These are phyloP conservation scores for Termitomyces bulborhizus DNA, from an alignment of 768 basidiomycete genomes.

Conservation along the genomic window DNA sequence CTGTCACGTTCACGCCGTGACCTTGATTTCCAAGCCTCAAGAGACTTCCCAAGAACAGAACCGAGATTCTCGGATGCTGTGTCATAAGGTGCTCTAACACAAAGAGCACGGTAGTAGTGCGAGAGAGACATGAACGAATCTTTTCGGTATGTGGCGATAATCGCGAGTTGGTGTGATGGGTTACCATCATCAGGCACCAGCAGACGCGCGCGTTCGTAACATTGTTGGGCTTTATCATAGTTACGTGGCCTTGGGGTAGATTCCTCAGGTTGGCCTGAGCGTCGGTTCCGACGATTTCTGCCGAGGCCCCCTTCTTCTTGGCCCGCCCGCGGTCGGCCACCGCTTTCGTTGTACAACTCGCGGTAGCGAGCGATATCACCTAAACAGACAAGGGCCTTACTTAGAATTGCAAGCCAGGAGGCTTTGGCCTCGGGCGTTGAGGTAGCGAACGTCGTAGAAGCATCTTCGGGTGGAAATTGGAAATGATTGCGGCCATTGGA, in stretches of 20 bases:
- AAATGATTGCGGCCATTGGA: constrained; percentile 48
- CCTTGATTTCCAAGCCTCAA: constrained; percentile 52
- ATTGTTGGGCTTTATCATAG: constrained; percentile 69
- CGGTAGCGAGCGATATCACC: constrained; percentile 94
- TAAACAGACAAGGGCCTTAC: constrained; percentile 85
- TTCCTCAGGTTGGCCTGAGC: constrained; percentile 44
- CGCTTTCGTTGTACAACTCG: constrained; percentile 79
- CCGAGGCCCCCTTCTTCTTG: constrained; percentile 50
- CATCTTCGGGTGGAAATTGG: constrained; percentile 58
- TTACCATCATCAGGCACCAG: constrained; percentile 89
- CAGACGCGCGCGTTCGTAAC: constrained; percentile 80
- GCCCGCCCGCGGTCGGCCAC: constrained; percentile 58
- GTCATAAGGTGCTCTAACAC: constrained; percentile 80
- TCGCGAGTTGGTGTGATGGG: constrained; percentile 93
- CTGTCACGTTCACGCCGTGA: constrained; percentile 33
- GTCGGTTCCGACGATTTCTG: constrained; percentile 38
- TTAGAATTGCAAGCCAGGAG: constrained; percentile 65
- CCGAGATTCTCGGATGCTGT: constrained; percentile 83
- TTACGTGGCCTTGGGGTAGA: constrained; percentile 52
- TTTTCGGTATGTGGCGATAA: constrained; percentile 77
- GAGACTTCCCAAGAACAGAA: constrained; percentile 58
- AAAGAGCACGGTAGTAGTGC: constrained; percentile 89
- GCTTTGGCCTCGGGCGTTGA: constrained; percentile 48
- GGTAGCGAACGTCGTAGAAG: constrained; percentile 27
- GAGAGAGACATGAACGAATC: constrained; percentile 78